Conservation (phyloP, 805 yeast genomes). For the Candida ficus region DNA sequence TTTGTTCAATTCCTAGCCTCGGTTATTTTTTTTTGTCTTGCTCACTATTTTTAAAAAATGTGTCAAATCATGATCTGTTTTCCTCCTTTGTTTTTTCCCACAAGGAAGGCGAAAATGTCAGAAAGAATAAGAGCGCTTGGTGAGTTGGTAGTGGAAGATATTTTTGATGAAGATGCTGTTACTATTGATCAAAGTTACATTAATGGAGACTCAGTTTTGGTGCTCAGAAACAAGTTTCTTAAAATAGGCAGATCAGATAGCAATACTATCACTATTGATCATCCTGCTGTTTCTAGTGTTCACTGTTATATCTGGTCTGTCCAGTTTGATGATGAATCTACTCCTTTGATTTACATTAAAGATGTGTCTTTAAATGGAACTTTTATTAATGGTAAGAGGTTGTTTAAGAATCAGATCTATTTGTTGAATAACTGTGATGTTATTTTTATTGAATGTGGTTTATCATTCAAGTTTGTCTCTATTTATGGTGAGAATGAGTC, state of each 20-base stretch:
- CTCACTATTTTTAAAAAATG: too few relatives aligned
- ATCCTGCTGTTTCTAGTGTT: conserved; percentile 37
- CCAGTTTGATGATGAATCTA: conserved; percentile 42
- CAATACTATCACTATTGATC: conserved; percentile 29
- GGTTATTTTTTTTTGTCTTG: neutral
- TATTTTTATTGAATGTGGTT: conserved; percentile 32
- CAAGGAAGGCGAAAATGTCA: neutral
- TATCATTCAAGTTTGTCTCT: conserved; percentile 19
- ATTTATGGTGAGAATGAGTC: conserved; percentile 12
- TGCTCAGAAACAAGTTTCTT: conserved; percentile 29
- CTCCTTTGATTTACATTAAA: conserved; percentile 44
- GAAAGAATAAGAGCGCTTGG: neutral
- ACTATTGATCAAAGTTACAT: neutral
- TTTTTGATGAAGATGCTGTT: neutral
- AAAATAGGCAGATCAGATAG: conserved; percentile 39
- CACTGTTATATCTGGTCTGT: conserved; percentile 48
- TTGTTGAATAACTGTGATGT: conserved; percentile 35
- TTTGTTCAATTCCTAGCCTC: too few relatives aligned
- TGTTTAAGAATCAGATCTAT: conserved; percentile 29
- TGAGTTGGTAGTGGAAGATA: neutral
- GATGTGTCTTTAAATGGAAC: conserved; percentile 52
- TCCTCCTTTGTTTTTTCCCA: neutral
- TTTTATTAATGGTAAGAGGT: conserved; percentile 32
- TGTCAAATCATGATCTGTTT: too few relatives aligned
- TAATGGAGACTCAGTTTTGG: conserved; percentile 13